Base-by-base conservation (phyloP, 1,284 basidiomycete genomes). In the Cryptococcus depauperatus region DNA sequence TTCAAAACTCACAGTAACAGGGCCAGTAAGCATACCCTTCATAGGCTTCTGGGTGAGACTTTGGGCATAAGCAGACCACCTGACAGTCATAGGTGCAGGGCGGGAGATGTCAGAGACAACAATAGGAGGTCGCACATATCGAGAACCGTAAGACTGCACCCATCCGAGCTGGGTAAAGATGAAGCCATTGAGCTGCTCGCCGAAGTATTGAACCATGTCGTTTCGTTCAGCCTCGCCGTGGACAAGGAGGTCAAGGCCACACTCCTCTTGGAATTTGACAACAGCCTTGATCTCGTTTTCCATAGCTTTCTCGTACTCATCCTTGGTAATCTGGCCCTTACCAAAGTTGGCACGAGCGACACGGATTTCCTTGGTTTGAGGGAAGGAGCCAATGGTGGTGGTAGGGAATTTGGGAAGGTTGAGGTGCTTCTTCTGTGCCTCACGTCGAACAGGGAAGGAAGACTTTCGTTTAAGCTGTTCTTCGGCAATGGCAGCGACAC, bases 191-290 rank as follows among this genome's bases (percentile, higher is more conserved):
- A 99, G 79, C 67, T 84, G 87, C 76, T 99, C 95, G 66, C 95
- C 95, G 64, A 98, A 99, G 84, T 99, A 99, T 76, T 96, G 90
- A 51, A 96, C 89, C 92, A 96, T 96, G 79, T 97, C 92, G 74
- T 96, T 96, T 66, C 92, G 84, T 78, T 97, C 92, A 47, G 95
- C 87, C 76, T 99, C 95, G 68, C 95, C 95, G 76, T 99, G 95
- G 58, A 99, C 95, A 63, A 98, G 81, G 53, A 99, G 81, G 75
- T 99, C 95, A 58, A 99, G 83, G 62, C 86, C 92, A 58, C 92
- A 80, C 70, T 81, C 82, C 79, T 98, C 93, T 75, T 99, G 95
- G 85, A 95, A 90, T 59, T 82, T 79, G 59, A 98, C 92, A 55
- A 95, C 92, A 54, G 74, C 73, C 76, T 95, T 81, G 65, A 99